A percentile compares a stretch with the other conserved stretches of the same genome.
Conservation (phyloP, 305 asterid species). For the Fraxinus platypoda region DNA sequence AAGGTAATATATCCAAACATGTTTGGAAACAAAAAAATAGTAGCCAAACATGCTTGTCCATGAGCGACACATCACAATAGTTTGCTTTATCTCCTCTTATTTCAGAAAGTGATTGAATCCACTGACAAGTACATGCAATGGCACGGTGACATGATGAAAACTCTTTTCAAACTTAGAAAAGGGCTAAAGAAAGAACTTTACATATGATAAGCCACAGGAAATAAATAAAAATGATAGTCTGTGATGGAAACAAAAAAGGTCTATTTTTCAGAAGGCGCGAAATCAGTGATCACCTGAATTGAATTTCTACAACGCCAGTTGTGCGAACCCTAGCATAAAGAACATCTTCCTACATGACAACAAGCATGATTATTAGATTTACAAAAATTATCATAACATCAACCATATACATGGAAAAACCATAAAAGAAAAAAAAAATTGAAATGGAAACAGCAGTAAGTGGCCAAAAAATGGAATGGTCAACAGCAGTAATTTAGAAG, state of each 20-base stretch:
- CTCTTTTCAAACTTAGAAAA: not conserved
- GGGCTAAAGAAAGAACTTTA: not conserved
- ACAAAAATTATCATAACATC: not conserved
- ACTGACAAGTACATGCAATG: not conserved
- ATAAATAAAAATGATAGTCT: slow-evolving; percentile 7
- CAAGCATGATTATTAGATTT: slow-evolving; percentile 18
- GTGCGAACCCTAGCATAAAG: slow-evolving; percentile 98
- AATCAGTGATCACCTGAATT: slow-evolving; percentile 80
- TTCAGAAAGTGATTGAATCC: slow-evolving; percentile 17
- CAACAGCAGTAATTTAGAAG: not conserved
- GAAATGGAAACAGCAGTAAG: not conserved
- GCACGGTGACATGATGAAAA: not conserved
- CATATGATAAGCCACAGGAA: not conserved
- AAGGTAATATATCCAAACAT: not conserved
- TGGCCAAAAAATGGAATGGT: not conserved
- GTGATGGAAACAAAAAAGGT: slow-evolving; percentile 6
- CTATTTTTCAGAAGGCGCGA: slow-evolving; percentile 10
- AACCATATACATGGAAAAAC: not conserved
- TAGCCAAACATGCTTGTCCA: not conserved
- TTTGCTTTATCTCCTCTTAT: slow-evolving; percentile 11
- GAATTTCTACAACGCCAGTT: slow-evolving; percentile 97
- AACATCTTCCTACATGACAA: slow-evolving; percentile 80
- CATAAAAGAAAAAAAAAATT: not conserved
- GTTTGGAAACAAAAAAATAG: not conserved
- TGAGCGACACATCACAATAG: not conserved